Evolutionary conservation across 2,329 filamentous ascomycete genomes (phyloP), one percentile per base, ranked within the genome.

Genomic region (Talaromyces funiculosus): DNA sequence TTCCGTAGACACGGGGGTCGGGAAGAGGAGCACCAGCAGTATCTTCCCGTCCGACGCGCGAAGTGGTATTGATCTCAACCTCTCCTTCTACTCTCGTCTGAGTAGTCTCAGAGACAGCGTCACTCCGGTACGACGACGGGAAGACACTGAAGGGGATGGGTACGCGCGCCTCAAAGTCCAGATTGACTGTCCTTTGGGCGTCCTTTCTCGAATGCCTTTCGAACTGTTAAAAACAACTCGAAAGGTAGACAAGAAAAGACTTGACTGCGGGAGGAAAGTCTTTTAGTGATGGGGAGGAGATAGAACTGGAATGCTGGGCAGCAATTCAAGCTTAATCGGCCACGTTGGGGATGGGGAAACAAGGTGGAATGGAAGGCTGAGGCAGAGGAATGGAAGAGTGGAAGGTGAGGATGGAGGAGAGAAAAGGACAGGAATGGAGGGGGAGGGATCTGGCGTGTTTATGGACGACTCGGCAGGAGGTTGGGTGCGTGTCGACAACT

Each of bases 81-180:
- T 93, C 87, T 82, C 90, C 86, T 86, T 96, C 90, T 87, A 93
- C 87, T 86, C 92, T 86, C 75, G 86, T 87, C 71, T 85, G 80
- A 79, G 86, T 86, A 78, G 82, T 80, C 76, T 84, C 80, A 74
- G 81, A 82, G 78, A 83, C 82, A 81, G 83, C 82, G 81, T 86
- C 84, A 84, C 84, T 87, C 81, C 89, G 86, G 86, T 97, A 97
- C 81, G 92, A 90, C 81, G 92, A 96, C 84, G 93, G 93, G 87
- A 97, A 97, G 89, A 97, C 90, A 90, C 92, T 97, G 88, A 97
- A 96, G 83, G 93, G 93, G 82, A 97, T 94, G 85, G 93, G 91
- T 82, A 97, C 90, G 82, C 92, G 90, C 82, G 92, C 92, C 90
- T 96, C 92, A 94, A 96, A 97, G 90, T 97, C 92, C 92, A 97